Evolutionary conservation across 306 rosid genomes (phyloP), one percentile per base, ranked within the genome.

Genomic region (Fragaria iinumae): DNA sequence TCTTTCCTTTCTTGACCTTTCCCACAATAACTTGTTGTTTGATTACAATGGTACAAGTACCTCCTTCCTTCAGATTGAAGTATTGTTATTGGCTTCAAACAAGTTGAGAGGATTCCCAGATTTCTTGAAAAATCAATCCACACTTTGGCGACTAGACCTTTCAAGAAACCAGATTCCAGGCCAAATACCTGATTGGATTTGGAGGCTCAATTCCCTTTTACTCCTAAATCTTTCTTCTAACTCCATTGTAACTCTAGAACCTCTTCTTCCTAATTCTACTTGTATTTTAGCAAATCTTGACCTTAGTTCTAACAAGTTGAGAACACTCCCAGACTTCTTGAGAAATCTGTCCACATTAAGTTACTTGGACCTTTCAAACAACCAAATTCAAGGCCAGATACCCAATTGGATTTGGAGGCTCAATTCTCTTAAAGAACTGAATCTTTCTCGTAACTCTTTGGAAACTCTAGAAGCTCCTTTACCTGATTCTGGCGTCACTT

Each of bases 121-220:
- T 1, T 57, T 57, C 17, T 57, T 23, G 34, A 21, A n/a, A 23
- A 57, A 57, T 57, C 36, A 57, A 3, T 39, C 71, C n/a, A 11
- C 18, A 48, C 2, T 56, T 84, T 27, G 23, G 2, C 3, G 0
- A 1, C 76, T 84, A 6, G 82, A 84, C 71, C 82, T 84, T 73
- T 80, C 87, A 48, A 0, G 34, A 47, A 84, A 84, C 72, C 39
- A 73, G 36, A 75, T 80, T 67, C 5, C 20, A 7, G 79, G 79
- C 25, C 8, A 66, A 5, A 25, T 79, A 76, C 78, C 87, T 5
- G 50, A 32, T 4, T 73, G 84, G 82, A 80, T 77, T 60, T 72
- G 80, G 84, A 3, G 45, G 6, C 9, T 50, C 48, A 0, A 8
- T 2, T 4, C 8, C 5, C 59, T 67, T 32, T 0, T 0, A 36